Evolutionary conservation across 345 rosid genomes (phyloP), one percentile per base, ranked within the genome.

Genomic region (Hypericum perforatum): DNA sequence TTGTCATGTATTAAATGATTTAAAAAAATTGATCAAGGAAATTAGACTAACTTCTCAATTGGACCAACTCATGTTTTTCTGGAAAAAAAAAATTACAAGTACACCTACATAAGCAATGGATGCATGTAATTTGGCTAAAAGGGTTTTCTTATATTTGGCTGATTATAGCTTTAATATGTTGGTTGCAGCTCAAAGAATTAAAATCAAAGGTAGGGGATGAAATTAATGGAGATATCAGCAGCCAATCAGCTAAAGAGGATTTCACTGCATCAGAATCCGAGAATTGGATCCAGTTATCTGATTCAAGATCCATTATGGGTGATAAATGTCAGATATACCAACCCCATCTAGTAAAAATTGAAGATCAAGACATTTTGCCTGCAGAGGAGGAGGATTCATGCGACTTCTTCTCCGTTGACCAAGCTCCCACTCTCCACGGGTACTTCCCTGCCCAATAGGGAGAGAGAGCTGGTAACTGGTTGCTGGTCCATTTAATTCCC

Each of bases 391-490:
- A 66, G 22, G 32, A 22, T 22, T 59, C 76, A n/a, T 70, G 80
- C 72, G 79, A 77, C 51, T 71, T 81, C 74, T 69, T 77, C 47
- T 77, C 84, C 6, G 81, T 77, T 43, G 82, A 85, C 68, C 88
- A 79, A 46, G 66, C 86, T 54, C 84, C 94, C 37, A 61, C 77
- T 0, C 72, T 78, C 51, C 79, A 81, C 32, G 77, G 79, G 73
- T 75, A 70, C 65, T 67, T 74, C 15, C 56, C 71, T 0, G 71
- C 74, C 59, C 70, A 67, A 45, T 64, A 59, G 51, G 10, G 10
- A 29, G 6, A 1, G 5, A 43, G 41, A 7, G 9, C 45, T 45
- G 9, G 12, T 22, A 22, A 22, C 32, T 14, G 32, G 32, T 4
- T 22, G 32, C 32, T 22, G 32, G 32, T 49, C 7, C 43, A 55